Percentiles rank a stretch among this genome's conserved stretches.
Evolutionary conservation across 176 grass and related monocot species (phyloP).

Genomic region (Zoysia japonica): DNA sequence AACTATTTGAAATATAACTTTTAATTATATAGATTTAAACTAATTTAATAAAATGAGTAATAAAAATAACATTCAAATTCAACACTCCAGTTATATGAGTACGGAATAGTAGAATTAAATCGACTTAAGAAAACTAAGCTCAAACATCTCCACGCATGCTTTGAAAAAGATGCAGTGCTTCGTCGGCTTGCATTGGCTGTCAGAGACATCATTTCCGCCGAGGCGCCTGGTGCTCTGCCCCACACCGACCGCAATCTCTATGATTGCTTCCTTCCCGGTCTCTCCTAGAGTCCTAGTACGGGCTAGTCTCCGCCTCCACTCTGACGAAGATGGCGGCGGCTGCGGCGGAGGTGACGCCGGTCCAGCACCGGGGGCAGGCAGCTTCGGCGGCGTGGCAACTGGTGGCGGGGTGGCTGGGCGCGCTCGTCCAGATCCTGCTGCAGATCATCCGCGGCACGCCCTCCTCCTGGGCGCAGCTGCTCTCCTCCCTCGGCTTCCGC

Average conservation of each 20-base stretch:
- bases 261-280: conserved; percentile 44
- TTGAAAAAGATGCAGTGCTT: background rate
- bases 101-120: too few relatives aligned
- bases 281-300: background rate
- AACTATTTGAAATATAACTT: too few relatives aligned
- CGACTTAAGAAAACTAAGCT: too few relatives aligned
- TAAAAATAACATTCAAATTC: too few relatives aligned
- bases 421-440: conserved; percentile 62
- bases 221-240: background rate
- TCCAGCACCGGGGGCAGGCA: conserved; percentile 18
- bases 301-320: conserved; percentile 24
- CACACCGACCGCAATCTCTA: background rate
- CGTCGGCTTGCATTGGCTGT: background rate
- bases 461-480: conserved; percentile 47
- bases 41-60: too few relatives aligned
- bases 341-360: conserved; percentile 20
- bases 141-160: too few relatives aligned
- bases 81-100: too few relatives aligned
- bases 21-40: too few relatives aligned
- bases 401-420: conserved; percentile 53
- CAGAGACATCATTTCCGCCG: conserved; percentile 4
- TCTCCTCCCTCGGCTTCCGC: conserved; percentile 41
- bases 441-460: conserved; percentile 51
- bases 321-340: conserved; percentile 35
- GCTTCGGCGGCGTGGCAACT: conserved; percentile 43